Conservation (phyloP, 495 filamentous ascomycete genomes). For the Hypoxylon crocopeplum region DNA sequence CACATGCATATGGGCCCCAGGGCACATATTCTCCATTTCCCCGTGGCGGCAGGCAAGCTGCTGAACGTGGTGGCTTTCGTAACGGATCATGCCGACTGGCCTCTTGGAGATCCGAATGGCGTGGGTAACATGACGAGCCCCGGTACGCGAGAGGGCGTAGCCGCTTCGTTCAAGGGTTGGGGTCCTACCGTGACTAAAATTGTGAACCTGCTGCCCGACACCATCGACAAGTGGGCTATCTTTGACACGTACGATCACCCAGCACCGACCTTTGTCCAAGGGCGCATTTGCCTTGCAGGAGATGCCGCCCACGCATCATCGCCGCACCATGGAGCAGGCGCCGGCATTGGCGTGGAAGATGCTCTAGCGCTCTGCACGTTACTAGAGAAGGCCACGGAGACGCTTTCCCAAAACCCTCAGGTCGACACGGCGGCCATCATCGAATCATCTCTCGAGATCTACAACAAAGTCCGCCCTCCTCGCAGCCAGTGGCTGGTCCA, state of each 20-base stretch:
- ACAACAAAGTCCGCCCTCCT: slow-evolving; percentile 14
- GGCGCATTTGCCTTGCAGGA: slow-evolving; percentile 32
- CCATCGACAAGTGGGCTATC: slow-evolving; percentile 52
- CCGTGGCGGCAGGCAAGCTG: slow-evolving; percentile 36
- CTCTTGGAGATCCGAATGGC: slow-evolving; percentile 5
- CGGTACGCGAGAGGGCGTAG: slow-evolving; percentile 38
- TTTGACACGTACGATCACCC: slow-evolving; percentile 54
- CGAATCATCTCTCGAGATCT: not conserved
- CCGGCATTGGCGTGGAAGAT: slow-evolving; percentile 15
- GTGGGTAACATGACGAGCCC: slow-evolving; percentile 27
- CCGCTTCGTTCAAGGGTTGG: slow-evolving; percentile 18
- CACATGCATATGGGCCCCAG: slow-evolving; percentile 53
- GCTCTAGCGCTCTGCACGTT: slow-evolving; percentile 7
- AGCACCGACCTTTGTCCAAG: slow-evolving; percentile 38
- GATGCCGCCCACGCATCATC: slow-evolving; percentile 52
- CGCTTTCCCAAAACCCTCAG: not conserved
- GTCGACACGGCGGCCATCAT: not conserved
- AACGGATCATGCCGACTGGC: slow-evolving; percentile 46
- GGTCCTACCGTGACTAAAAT: slow-evolving; percentile 45
- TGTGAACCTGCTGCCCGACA: slow-evolving; percentile 41
- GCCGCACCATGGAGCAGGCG: slow-evolving; percentile 32
- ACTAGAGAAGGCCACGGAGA: not conserved
- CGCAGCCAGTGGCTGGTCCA: slow-evolving; percentile 41
- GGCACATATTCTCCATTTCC: slow-evolving; percentile 56
- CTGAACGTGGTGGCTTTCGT: slow-evolving; percentile 60